Evolutionary conservation across 345 rosid species (phyloP), one percentile per base, ranked within the genome.

Genomic region (Acer negundo): DNA sequence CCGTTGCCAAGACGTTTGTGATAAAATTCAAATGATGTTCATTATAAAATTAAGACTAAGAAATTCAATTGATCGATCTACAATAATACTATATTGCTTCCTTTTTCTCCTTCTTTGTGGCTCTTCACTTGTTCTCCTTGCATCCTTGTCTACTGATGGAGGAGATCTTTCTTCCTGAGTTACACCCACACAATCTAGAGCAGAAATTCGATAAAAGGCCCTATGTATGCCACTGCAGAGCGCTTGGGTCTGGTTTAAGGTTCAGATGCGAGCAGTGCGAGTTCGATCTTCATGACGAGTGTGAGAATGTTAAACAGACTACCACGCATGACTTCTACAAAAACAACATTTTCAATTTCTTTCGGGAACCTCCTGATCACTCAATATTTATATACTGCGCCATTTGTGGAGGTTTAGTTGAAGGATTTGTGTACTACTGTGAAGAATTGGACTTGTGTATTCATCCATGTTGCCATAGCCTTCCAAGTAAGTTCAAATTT

Each of bases 151-250:
- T 35, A 35, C 38, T 35, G 38, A 4, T 35, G 38, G 38, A 35
- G 38, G 38, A 4, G 38, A 15, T 15, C 3, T 11, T 49, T 49
- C 55, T 11, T 65, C 72, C 56, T 40, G 26, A 61, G 19, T 47
- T 31, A 35, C 77, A 75, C 77, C 49, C 26, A 2, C 51, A 75
- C n/a, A 13, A 49, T 28, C 77, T 77, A 15, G 31, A 58, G 74
- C 26, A 10, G 20, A 69, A 59, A 56, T 26, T 7, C 58, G 26
- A 42, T 35, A 4, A 26, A 3, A 59, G 20, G 1, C 49, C 70
- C 31, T 77, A 77, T 61, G 13, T 0, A 7, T 77, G 79, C 35
- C 35, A 69, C 31, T 77, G 79, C 74, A 77, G 47, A 59, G 59
- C 17, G 59, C 11, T 8, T 42, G 67, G 74, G 2, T 42, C 19